Base-by-base conservation (phyloP, 2,329 filamentous ascomycete species). In the Fusarium albidum region DNA sequence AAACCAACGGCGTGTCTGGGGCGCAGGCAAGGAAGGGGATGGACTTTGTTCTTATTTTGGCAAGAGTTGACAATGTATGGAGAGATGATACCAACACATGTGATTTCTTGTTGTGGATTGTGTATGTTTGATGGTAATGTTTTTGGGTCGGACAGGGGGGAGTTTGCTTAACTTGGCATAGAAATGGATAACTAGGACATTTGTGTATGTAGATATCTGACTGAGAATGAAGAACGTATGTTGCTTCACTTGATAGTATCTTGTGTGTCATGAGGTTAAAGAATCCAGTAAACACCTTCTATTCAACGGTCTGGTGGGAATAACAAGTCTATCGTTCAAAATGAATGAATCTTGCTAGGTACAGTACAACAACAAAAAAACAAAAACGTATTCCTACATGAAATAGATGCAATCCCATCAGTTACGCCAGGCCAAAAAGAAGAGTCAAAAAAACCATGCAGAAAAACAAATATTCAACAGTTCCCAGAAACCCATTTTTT, bases 391-490 rank as follows among this genome's bases (percentile, higher is more conserved):
- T 56, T 59, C 61, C 51, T 59, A 61, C 55, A 59, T 40, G 40
- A 44, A 59, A 62, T 56, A 42, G 49, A 61, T 56, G 46, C 40
- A 37, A 46, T 61, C 59, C 59, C 43, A 56, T 60, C 56, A 52
- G 52, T 56, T 61, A 40, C 59, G 59, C 59, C 59, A 43, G 59
- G 59, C 59, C 55, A 60, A 52, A 33, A 12, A n/a, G 5, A 31
- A 31, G n/a, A n/a, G 11, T 12, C 4, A n/a, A 31, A 31, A n/a
- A 31, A 31, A 31, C n/a, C n/a, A n/a, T 4, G 11, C 29, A 31
- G 39, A 56, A 52, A 46, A 45, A 46, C 52, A 56, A 60, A 21
- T 28, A 38, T 53, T 35, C 43, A 32, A 56, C 44, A 45, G 48
- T 52, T 63, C 55, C 31, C 33, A 51, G 40, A 29, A 49, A 14